These are phyloP conservation scores for Abelmoschus esculentus DNA, from an alignment of 345 rosid genomes.

Conservation along the genomic window DNA sequence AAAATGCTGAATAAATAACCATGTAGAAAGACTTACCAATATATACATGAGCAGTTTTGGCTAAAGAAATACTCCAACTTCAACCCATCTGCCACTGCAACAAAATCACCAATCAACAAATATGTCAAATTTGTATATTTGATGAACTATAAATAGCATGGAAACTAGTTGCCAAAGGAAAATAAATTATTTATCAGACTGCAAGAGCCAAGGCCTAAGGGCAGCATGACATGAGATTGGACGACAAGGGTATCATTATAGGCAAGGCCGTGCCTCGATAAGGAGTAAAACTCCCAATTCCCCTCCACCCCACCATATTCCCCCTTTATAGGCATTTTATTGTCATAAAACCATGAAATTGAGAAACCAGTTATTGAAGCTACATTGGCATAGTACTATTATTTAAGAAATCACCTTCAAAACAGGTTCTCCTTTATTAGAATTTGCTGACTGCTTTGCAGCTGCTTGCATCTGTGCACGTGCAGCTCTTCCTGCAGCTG, in stretches of 20 bases:
- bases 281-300: neutral
- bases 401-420: neutral
- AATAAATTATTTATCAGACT: neutral
- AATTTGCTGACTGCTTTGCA: constrained; percentile 69
- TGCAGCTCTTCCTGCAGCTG: constrained; percentile 92
- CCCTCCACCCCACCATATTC: neutral
- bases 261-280: neutral
- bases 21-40: constrained; percentile 15
- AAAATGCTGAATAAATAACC: neutral
- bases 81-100: constrained; percentile 63
- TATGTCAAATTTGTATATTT: constrained; percentile 4
- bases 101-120: constrained; percentile 20
- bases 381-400: neutral
- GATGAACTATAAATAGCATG: neutral
- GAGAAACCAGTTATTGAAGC: neutral
- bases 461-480: constrained; percentile 58
- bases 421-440: constrained; percentile 70
- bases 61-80: constrained; percentile 10
- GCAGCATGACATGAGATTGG: neutral
- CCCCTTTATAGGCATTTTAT: neutral
- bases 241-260: neutral
- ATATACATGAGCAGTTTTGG: constrained; percentile 7
- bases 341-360: neutral
- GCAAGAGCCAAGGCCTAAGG: neutral
- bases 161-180: constrained; percentile 4